phyloP scores from a whole-genome alignment of 306 rosid species.

The Ormosia emarginata region DNA sequence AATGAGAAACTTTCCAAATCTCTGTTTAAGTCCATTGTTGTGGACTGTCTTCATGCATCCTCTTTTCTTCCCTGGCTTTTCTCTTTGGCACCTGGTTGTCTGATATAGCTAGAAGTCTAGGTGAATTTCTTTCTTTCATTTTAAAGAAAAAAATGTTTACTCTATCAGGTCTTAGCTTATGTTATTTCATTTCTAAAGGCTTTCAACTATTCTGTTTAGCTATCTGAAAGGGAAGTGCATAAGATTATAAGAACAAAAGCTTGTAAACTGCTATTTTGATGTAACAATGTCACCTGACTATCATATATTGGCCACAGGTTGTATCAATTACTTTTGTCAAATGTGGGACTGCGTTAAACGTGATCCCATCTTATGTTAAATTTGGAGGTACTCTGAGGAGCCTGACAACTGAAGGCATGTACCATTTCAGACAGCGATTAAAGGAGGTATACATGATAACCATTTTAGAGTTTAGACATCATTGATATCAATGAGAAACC shows the following conservation, averaged over 20 bases:
- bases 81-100: not conserved
- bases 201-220: constrained; percentile 5
- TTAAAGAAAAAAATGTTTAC: not conserved
- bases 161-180: not conserved
- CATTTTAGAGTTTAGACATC: constrained; percentile 10
- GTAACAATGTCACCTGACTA: constrained; percentile 1
- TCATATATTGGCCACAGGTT: constrained; percentile 40
- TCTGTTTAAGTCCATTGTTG: not conserved
- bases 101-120: not conserved
- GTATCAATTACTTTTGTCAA: constrained; percentile 55
- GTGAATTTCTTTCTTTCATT: not conserved
- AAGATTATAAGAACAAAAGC: not conserved
- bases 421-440: constrained; percentile 47
- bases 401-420: constrained; percentile 62
- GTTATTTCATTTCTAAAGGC: not conserved
- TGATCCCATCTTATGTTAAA: constrained; percentile 51
- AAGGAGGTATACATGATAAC: constrained; percentile 45
- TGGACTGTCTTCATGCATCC: not conserved
- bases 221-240: not conserved
- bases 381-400: constrained; percentile 74
- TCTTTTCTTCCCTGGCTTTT: not conserved
- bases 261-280: not conserved
- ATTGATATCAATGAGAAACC: not conserved
- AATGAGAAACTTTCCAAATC: not conserved
- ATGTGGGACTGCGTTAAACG: constrained; percentile 52